Evolutionary conservation across 83 land plant genomes (phyloP), one percentile per base, ranked within the genome.

Genomic region (Diphasiastrum complanatum): DNA sequence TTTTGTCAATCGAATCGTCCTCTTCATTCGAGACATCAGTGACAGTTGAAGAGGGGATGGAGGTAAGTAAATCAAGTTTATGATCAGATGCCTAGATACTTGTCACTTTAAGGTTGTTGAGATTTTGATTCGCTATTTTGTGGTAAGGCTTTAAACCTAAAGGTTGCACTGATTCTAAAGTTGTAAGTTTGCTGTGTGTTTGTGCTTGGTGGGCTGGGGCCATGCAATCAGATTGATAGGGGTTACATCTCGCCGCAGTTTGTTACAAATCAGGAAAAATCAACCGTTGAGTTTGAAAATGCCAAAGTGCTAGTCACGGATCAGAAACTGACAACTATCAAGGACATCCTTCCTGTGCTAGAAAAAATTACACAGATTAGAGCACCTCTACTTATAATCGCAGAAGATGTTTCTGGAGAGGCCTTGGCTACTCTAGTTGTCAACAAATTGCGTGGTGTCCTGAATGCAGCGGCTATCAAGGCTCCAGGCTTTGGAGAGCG

Each of bases 41-140:
- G 6, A 68, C 75, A 45, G 72, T 93, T 51, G 92, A 85, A 75
- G 96, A 93, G 78, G 98, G 98, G 53, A 89, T 93, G 98, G 85
- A 83, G 96, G 98, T 93, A 71, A 69, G 58, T 28, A 34, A 12
- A 32, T 4, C 33, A 5, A 18, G 29, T 26, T 23, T 6, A n/a
- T n/a, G n/a, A n/a, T n/a, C n/a, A n/a, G n/a, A n/a, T n/a, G n/a
- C n/a, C n/a, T n/a, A n/a, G n/a, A n/a, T n/a, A n/a, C n/a, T n/a
- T n/a, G n/a, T n/a, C n/a, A n/a, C n/a, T n/a, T n/a, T n/a, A n/a
- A n/a, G n/a, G n/a, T n/a, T n/a, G n/a, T n/a, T n/a, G n/a, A n/a
- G n/a, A n/a, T n/a, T n/a, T n/a, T n/a, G n/a, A n/a, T n/a, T n/a
- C n/a, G n/a, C n/a, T n/a, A n/a, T n/a, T n/a, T n/a, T n/a, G n/a